Evolutionary conservation across 225 moss, liverwort and hornwort genomes (phyloP).

Genomic region (Polytrichum commune): DNA sequence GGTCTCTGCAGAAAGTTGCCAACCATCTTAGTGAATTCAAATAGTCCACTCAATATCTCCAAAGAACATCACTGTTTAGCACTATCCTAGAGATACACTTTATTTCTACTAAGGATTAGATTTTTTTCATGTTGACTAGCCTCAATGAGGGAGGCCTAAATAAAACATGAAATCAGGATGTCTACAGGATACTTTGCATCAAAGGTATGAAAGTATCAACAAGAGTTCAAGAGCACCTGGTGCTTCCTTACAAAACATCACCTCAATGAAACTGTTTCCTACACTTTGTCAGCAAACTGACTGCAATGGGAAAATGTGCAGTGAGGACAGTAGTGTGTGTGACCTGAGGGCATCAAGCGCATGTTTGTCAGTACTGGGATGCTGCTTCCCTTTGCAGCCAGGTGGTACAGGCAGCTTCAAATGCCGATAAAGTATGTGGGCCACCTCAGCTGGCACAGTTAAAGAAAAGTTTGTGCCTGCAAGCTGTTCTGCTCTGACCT

Average conservation of each 20-base stretch:
- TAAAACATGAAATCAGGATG: not conserved
- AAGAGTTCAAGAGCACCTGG: not conserved
- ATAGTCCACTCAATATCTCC: too few species aligned
- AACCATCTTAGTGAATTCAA: too few species aligned
- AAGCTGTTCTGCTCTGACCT: constrained; percentile 66
- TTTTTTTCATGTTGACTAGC: too few species aligned
- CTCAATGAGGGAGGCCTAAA: too few species aligned
- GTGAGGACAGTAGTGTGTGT: not conserved
- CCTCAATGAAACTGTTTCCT: not conserved
- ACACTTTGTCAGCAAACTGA: not conserved
- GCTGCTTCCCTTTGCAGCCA: constrained; percentile 91
- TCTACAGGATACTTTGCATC: not conserved
- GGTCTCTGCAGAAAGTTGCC: constrained; percentile 47
- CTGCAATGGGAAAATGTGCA: not conserved
- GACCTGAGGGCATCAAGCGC: constrained; percentile 83
- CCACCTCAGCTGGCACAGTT: constrained; percentile 85
- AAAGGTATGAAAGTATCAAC: not conserved
- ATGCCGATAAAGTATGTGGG: constrained; percentile 82
- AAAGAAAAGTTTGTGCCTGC: constrained; percentile 82
- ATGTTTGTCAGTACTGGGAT: constrained; percentile 94
- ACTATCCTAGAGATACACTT: too few species aligned
- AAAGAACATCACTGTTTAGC: too few species aligned
- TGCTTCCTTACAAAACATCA: not conserved
- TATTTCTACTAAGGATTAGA: too few species aligned
- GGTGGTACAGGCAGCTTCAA: constrained; percentile 85